phyloP scores from a whole-genome alignment of 768 basidiomycete species.

The Ephemerocybe angulata region DNA sequence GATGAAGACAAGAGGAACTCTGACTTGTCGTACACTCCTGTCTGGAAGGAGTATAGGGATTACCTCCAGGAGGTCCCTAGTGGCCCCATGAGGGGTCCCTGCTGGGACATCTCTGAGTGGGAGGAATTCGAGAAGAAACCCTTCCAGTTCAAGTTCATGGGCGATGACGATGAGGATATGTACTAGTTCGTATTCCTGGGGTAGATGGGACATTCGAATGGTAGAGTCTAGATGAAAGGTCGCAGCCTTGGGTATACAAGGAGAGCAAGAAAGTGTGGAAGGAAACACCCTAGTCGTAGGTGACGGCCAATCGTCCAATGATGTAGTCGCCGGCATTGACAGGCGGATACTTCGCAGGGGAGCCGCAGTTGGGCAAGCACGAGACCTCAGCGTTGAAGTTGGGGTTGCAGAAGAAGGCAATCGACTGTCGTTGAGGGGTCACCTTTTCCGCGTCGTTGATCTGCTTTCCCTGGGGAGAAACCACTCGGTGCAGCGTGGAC shows the following conservation, averaged over 20 bases:
- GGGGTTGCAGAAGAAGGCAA: slow-evolving; percentile 87
- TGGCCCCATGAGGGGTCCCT: slow-evolving; percentile 25
- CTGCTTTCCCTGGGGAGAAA: slow-evolving; percentile 58
- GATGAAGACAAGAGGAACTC: slow-evolving; percentile 24
- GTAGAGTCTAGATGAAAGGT: too few species aligned
- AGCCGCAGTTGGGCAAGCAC: slow-evolving; percentile 67
- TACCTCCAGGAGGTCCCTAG: slow-evolving; percentile 21
- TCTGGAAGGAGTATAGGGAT: slow-evolving; percentile 40
- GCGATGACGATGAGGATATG: too few species aligned
- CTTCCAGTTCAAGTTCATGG: slow-evolving; percentile 25
- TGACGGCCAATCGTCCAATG: slow-evolving; percentile 60
- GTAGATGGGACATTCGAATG: too few species aligned
- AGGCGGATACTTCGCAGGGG: slow-evolving; percentile 58
- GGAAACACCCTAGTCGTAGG: slow-evolving; percentile 39
- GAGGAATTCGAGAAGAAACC: slow-evolving; percentile 23
- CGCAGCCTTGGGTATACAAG: slow-evolving; percentile 5
- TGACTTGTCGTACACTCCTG: slow-evolving; percentile 22
- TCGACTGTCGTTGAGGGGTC: slow-evolving; percentile 68
- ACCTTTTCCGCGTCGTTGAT: slow-evolving; percentile 47
- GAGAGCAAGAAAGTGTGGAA: background rate
- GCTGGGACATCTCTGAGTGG: slow-evolving; percentile 39
- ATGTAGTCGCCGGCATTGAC: slow-evolving; percentile 77
- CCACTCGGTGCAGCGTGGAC: slow-evolving; percentile 81
- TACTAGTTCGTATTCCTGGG: too few species aligned
- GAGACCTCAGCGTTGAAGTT: slow-evolving; percentile 65